Percentiles rank a stretch among this genome's conserved stretches.
phyloP scores from a whole-genome alignment of 441 rosid genomes.

The Populus hybrid region DNA sequence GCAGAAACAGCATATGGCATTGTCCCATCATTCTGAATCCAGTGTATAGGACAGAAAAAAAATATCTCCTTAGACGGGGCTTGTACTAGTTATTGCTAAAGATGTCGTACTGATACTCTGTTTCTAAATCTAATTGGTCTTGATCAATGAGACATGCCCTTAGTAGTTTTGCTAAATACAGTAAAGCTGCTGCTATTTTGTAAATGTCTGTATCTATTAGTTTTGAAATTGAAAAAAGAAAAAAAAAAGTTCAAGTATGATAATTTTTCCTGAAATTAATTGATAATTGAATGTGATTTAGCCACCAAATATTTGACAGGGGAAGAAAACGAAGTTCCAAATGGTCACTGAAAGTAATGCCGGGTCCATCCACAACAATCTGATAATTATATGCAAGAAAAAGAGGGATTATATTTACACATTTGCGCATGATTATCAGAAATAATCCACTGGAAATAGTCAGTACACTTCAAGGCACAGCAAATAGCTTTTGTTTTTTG shows the following conservation, averaged over 20 bases:
- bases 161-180: constrained; percentile 20
- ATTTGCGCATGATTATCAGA: not conserved
- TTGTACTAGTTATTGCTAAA: constrained; percentile 17
- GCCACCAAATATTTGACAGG: not conserved
- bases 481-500: too few species aligned
- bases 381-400: not conserved
- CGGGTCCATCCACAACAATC: too few species aligned
- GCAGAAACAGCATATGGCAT: constrained; percentile 58
- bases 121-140: constrained; percentile 22
- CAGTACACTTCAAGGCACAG: too few species aligned
- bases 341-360: not conserved
- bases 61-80: constrained; percentile 8
- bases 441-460: not conserved
- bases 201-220: constrained; percentile 28
- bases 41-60: not conserved
- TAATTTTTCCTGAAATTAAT: not conserved
- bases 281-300: not conserved
- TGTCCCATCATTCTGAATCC: constrained; percentile 62
- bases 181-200: constrained; percentile 27
- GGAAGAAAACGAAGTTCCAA: not conserved
- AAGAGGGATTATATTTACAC: not conserved
- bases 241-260: not conserved
- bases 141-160: constrained; percentile 19
- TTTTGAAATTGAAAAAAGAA: constrained; percentile 15
- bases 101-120: constrained; percentile 21